Percentiles rank a stretch among this genome's conserved stretches.
These are phyloP conservation scores for Tricholoma furcatifolium DNA, from an alignment of 768 basidiomycete genomes.

Conservation along the genomic window DNA sequence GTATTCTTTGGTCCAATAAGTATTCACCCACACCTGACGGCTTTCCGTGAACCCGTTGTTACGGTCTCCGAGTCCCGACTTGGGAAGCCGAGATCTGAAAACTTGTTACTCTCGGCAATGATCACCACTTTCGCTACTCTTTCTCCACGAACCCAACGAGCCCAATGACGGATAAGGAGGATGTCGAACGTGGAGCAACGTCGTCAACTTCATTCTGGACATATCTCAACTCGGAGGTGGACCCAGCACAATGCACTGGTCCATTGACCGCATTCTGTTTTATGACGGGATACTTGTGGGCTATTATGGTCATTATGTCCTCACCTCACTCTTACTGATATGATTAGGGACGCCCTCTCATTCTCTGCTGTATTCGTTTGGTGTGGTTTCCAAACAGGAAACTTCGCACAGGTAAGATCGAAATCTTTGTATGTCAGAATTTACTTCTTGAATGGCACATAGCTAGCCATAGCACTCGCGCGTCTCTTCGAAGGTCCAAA, in stretches of 20 bases:
- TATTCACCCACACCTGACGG: too few relatives aligned
- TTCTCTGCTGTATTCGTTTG: constrained; percentile 83
- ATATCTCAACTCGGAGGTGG: constrained; percentile 46
- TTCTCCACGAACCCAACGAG: neutral
- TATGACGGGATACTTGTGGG: constrained; percentile 80
- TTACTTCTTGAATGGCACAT: constrained; percentile 7
- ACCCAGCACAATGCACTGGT: constrained; percentile 46
- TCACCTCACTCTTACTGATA: neutral
- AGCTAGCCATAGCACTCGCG: constrained; percentile 80
- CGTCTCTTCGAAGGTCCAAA: constrained; percentile 64
- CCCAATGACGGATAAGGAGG: constrained; percentile 11
- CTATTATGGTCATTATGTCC: constrained; percentile 8
- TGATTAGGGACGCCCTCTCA: constrained; percentile 61
- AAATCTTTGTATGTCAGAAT: neutral
- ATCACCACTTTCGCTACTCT: too few relatives aligned
- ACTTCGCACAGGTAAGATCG: constrained; percentile 58
- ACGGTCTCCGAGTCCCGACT: too few relatives aligned
- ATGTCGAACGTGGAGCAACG: constrained; percentile 9
- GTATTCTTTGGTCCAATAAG: too few relatives aligned
- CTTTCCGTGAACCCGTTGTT: too few relatives aligned
- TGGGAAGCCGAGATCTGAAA: too few relatives aligned
- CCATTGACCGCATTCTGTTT: constrained; percentile 69
- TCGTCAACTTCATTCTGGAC: constrained; percentile 30
- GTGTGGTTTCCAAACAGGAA: constrained; percentile 86
- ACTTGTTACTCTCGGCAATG: too few relatives aligned